Percentiles rank a stretch among this genome's conserved stretches.
These are phyloP conservation scores for Ceratocystis eucalypticola DNA, from an alignment of 2,329 filamentous ascomycete genomes.

Conservation along the genomic window DNA sequence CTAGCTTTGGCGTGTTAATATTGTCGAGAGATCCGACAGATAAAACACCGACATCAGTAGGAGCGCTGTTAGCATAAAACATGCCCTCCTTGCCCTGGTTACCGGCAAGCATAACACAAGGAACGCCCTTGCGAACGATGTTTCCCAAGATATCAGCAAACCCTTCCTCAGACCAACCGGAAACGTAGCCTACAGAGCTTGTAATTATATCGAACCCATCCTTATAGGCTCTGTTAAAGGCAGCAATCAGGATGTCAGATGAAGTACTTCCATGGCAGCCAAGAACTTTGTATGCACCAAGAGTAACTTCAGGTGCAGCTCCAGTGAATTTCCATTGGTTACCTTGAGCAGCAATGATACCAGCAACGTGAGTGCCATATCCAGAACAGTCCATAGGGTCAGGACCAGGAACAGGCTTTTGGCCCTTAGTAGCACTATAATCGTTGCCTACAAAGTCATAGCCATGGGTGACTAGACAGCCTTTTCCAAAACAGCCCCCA, in stretches of 20 bases:
- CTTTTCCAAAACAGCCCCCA: slow-evolving; percentile 48
- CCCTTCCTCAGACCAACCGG: slow-evolving; percentile 40
- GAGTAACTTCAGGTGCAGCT: slow-evolving; percentile 40
- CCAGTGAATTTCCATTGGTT: slow-evolving; percentile 37
- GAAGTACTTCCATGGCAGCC: slow-evolving; percentile 38
- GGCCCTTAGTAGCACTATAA: slow-evolving; percentile 28
- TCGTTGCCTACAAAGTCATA: slow-evolving; percentile 45
- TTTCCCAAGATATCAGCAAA: slow-evolving; percentile 38
- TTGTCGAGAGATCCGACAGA: slow-evolving; percentile 41
- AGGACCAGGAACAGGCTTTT: slow-evolving; percentile 30
- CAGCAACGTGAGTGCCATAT: slow-evolving; percentile 49
- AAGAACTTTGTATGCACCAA: slow-evolving; percentile 46
- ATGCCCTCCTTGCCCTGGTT: slow-evolving; percentile 35
- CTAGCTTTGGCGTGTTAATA: slow-evolving; percentile 30
- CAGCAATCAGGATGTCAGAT: slow-evolving; percentile 45
- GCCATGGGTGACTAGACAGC: slow-evolving; percentile 44
- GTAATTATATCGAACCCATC: slow-evolving; percentile 45
- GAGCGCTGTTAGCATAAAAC: slow-evolving; percentile 36
- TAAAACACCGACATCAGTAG: slow-evolving; percentile 35
- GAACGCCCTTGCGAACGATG: slow-evolving; percentile 40
- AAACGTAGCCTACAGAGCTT: slow-evolving; percentile 38
- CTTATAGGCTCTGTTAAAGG: slow-evolving; percentile 47
- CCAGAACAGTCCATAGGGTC: slow-evolving; percentile 45
- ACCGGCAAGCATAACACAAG: slow-evolving; percentile 40
- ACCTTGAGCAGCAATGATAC: slow-evolving; percentile 46